These are phyloP conservation scores for Apiotrichum montevideense DNA, from an alignment of 1,284 basidiomycete species.

Conservation along the genomic window DNA sequence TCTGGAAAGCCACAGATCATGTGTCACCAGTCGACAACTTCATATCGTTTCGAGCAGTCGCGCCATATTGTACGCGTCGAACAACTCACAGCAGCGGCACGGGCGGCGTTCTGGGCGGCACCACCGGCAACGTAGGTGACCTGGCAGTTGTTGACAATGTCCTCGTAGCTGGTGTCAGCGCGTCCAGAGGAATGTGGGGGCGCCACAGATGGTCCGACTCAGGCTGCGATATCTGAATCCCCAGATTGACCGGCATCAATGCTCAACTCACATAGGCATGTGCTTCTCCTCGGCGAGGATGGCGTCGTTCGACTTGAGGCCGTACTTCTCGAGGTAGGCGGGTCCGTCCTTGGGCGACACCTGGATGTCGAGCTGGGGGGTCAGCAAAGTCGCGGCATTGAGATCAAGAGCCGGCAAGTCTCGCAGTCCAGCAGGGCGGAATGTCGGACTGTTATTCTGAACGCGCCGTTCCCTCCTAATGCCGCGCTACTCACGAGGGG, in stretches of 20 bases:
- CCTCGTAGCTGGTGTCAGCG: constrained; percentile 64
- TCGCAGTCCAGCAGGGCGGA: too few species aligned
- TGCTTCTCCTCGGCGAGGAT: constrained; percentile 92
- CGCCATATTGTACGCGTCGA: neutral
- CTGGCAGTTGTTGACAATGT: constrained; percentile 69
- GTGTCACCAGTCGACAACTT: neutral
- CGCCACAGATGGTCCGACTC: too few species aligned
- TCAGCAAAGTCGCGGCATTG: neutral
- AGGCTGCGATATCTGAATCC: too few species aligned
- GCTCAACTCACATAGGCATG: constrained; percentile 60
- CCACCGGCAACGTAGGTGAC: constrained; percentile 94
- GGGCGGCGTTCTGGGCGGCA: constrained; percentile 92
- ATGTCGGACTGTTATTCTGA: too few species aligned
- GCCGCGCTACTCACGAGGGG: constrained; percentile 53
- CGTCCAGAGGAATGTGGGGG: too few species aligned
- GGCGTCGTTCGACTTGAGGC: constrained; percentile 90
- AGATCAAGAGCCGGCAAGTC: too few species aligned
- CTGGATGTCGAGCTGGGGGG: constrained; percentile 66
- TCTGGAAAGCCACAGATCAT: neutral
- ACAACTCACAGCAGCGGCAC: constrained; percentile 81
- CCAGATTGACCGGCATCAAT: too few species aligned
- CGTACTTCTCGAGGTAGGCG: constrained; percentile 81
- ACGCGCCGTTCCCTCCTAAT: too few species aligned
- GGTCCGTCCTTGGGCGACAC: constrained; percentile 65
- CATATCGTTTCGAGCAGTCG: too few species aligned